Conservation (phyloP, 805 yeast genomes). For the Candida silvicultrix region DNA sequence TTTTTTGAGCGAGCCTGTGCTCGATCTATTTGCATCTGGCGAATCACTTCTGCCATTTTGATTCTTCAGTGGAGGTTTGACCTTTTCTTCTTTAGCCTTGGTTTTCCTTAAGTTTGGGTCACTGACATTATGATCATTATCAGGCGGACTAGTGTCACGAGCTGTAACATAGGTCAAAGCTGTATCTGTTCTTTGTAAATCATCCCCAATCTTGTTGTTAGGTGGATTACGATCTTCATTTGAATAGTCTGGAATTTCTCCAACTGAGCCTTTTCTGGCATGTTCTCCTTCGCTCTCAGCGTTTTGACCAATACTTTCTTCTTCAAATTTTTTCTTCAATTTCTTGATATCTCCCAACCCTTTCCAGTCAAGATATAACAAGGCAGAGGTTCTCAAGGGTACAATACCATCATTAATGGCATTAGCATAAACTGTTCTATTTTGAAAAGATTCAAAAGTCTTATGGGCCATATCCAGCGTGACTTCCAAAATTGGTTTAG, state of each 20-base stretch:
- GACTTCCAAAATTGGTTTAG: conserved; percentile 48
- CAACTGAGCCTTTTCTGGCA: conserved; percentile 19
- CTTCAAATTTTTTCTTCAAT: conserved; percentile 3
- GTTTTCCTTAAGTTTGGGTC: background rate
- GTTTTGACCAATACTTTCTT: conserved; percentile 6
- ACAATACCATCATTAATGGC: conserved; percentile 78
- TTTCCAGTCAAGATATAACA: conserved; percentile 55
- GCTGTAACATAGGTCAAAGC: background rate
- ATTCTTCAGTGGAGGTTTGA: background rate
- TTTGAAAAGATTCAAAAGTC: conserved; percentile 46
- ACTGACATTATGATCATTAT: background rate
- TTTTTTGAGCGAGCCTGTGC: conserved; percentile 2
- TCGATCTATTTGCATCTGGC: background rate
- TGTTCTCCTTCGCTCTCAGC: conserved; percentile 9
- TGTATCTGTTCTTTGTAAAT: background rate
- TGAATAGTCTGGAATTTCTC: conserved; percentile 6
- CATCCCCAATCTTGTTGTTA: background rate
- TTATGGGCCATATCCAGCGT: conserved; percentile 64
- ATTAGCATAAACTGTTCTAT: conserved; percentile 73
- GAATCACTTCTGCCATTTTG: background rate
- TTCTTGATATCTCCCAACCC: conserved; percentile 11
- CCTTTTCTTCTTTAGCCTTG: background rate
- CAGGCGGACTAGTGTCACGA: background rate
- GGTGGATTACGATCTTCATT: background rate
- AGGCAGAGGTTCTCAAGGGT: conserved; percentile 66